Conservation (phyloP, 2,329 filamentous ascomycete species). For the Alternaria angustiovoidea region DNA sequence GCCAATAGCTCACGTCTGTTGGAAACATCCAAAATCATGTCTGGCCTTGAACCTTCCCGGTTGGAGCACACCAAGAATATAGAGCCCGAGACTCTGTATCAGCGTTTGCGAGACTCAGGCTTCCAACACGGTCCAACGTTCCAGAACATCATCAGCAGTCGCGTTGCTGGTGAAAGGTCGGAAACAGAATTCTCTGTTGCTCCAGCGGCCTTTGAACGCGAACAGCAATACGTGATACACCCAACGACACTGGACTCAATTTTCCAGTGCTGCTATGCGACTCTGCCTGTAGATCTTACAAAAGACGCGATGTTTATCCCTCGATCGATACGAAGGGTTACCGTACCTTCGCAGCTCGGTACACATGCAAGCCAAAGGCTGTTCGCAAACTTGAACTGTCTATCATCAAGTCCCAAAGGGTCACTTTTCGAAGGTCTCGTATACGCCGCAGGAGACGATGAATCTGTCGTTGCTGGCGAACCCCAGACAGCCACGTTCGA, state of each 20-base stretch:
- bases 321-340: conserved; percentile 16
- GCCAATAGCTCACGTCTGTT: neutral
- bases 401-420: neutral
- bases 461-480: neutral
- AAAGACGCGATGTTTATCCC: conserved; percentile 14
- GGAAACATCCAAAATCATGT: neutral
- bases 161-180: neutral
- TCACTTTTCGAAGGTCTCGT: neutral
- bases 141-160: conserved; percentile 13
- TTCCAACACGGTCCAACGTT: conserved; percentile 26
- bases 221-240: conserved; percentile 15
- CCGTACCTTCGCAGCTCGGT: neutral
- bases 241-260: conserved; percentile 21
- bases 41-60: neutral
- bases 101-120: conserved; percentile 53
- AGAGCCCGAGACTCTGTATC: conserved; percentile 32
- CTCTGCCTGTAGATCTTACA: conserved; percentile 7
- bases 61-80: conserved; percentile 7
- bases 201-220: neutral
- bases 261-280: conserved; percentile 11
- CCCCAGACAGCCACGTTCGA: neutral
- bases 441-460: neutral
- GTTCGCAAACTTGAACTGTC: neutral
- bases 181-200: conserved; percentile 3
- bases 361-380: neutral